Base-by-base conservation (phyloP, 495 filamentous ascomycete species). In the Aspergillus affinis region DNA sequence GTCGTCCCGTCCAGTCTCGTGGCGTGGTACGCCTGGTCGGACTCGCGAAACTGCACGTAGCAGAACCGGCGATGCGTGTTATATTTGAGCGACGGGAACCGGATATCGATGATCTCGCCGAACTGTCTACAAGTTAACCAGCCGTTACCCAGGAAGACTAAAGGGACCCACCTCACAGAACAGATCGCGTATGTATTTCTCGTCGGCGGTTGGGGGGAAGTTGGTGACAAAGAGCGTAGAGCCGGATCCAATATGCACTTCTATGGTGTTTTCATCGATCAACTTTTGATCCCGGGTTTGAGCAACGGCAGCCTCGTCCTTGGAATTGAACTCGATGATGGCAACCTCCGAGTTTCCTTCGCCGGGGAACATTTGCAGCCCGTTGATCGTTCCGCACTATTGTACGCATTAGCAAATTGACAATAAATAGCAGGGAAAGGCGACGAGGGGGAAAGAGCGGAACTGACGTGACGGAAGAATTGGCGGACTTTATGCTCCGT, bases 21-120 rank as follows among this genome's bases (percentile, higher is more conserved):
- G 3, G 92, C 91, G 30, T 82, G 78, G 1, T 91, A 90, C 21
- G 83, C 80, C 5, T 77, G 78, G 2, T 84, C 69, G 36, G 84
- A 84, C 45, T 86, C 80, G 32, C 32, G 32, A 71, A 97, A 97
- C 49, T 95, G 90, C 8, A 97, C 80, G 69, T 98, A 98, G 73
- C 91, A 96, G 75, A 98, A 98, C 6, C 93, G 87, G 30, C 94
- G 89, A 65, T 88, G 86, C 6, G 88, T 90, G 64, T 97, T 90
- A 69, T 81, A 92, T 72, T 93, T 93, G 49, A 98, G 84, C 46
- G 90, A 94, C 7, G 94, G 94, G 69, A 93, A 93, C 13, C 94
- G 90, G 54, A 98, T 79, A 66, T 88, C 90, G 55, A 93, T 78
- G 56, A 98, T 87, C 36, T 93, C 85, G 53, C 94, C 93, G 67